phyloP scores from a whole-genome alignment of 2,329 filamentous ascomycete species.

The Fusarium sp. region DNA sequence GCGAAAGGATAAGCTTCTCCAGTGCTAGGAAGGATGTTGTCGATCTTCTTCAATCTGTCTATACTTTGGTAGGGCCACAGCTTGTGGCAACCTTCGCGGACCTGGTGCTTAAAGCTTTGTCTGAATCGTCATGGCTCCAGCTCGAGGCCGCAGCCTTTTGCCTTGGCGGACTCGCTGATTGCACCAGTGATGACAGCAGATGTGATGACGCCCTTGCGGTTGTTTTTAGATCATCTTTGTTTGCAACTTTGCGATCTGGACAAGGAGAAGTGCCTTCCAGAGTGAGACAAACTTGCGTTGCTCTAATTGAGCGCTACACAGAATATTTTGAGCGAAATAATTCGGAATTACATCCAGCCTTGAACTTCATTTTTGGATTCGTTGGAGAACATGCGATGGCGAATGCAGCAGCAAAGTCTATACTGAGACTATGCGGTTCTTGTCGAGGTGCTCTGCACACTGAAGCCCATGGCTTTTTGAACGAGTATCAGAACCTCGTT shows the following conservation, averaged over 20 bases:
- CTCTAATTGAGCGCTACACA: conserved; percentile 77
- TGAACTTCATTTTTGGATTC: conserved; percentile 80
- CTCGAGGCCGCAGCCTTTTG: conserved; percentile 73
- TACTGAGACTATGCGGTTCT: conserved; percentile 78
- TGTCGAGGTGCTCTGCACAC: conserved; percentile 76
- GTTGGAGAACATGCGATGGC: conserved; percentile 72
- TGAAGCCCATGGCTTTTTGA: conserved; percentile 75
- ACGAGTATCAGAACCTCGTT: conserved; percentile 75
- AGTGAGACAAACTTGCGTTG: conserved; percentile 75
- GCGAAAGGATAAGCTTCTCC: conserved; percentile 74
- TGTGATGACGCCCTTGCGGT: conserved; percentile 69
- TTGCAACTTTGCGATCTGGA: conserved; percentile 65
- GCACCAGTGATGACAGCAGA: conserved; percentile 66
- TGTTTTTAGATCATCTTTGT: conserved; percentile 71
- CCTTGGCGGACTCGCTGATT: conserved; percentile 75
- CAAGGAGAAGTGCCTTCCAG: conserved; percentile 68
- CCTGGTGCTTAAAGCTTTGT: conserved; percentile 63
- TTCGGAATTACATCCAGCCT: conserved; percentile 73
- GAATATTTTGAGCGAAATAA: conserved; percentile 80
- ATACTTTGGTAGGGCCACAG: conserved; percentile 67
- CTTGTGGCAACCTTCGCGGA: conserved; percentile 69
- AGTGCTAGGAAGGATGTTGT: conserved; percentile 83
- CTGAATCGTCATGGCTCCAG: conserved; percentile 65
- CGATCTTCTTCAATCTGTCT: conserved; percentile 80
- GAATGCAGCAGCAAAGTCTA: conserved; percentile 78